These are phyloP conservation scores for Penicillium sp. DNA, from an alignment of 2,329 filamentous ascomycete species.

Conservation along the genomic window DNA sequence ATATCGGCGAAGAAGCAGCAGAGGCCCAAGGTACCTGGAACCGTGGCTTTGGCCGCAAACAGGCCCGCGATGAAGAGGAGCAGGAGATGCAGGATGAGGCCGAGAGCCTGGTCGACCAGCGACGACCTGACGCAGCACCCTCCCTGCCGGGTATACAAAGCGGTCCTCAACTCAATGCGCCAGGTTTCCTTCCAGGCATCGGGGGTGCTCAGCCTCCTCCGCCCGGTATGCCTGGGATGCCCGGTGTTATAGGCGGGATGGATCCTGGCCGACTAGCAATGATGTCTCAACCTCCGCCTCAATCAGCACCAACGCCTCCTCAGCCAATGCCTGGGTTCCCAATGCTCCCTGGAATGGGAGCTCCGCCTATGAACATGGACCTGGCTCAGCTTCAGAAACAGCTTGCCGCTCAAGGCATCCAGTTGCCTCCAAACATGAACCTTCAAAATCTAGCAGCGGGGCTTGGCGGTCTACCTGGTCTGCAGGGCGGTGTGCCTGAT, in stretches of 20 bases:
- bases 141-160: conserved; percentile 50
- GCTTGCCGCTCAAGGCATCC: conserved; percentile 35
- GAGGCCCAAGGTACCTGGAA: conserved; percentile 96
- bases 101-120: conserved; percentile 88
- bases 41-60: conserved; percentile 70
- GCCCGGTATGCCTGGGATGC: conserved; percentile 29
- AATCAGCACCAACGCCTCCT: conserved; percentile 25
- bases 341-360: conserved; percentile 46
- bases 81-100: conserved; percentile 91
- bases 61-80: conserved; percentile 88
- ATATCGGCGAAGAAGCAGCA: conserved; percentile 89
- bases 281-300: conserved; percentile 42
- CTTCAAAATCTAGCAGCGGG: conserved; percentile 41
- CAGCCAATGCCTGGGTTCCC: conserved; percentile 39
- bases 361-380: conserved; percentile 45
- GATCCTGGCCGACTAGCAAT: conserved; percentile 43
- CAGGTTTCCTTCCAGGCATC: conserved; percentile 48
- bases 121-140: conserved; percentile 62
- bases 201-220: conserved; percentile 44
- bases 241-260: conserved; percentile 48
- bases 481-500: conserved; percentile 38
- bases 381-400: conserved; percentile 40
- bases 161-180: conserved; percentile 56
- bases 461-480: conserved; percentile 32
- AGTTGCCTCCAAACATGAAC: conserved; percentile 34